These are phyloP conservation scores for Lasiodiplodia sp. DNA, from an alignment of 2,329 filamentous ascomycete genomes.

Conservation along the genomic window DNA sequence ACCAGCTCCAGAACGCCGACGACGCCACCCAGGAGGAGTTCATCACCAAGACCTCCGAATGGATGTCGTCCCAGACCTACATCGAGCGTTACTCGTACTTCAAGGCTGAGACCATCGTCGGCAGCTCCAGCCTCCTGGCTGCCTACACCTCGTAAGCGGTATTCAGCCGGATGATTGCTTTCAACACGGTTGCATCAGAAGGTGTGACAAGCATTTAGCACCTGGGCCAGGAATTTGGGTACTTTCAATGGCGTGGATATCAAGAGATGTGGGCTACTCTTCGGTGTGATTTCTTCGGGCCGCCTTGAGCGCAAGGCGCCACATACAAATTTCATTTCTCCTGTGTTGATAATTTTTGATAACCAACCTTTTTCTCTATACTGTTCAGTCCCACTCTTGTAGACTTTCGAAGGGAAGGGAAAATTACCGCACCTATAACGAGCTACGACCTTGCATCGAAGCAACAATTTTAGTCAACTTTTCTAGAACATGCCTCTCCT, in stretches of 20 bases:
- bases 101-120: slow-evolving; percentile 36
- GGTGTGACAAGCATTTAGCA: slow-evolving; percentile 21
- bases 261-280: slow-evolving; percentile 23
- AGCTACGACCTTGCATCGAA: slow-evolving; percentile 26
- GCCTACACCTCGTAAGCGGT: slow-evolving; percentile 26
- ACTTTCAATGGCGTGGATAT: slow-evolving; percentile 21
- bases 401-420: background rate
- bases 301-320: background rate
- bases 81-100: slow-evolving; percentile 52
- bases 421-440: slow-evolving; percentile 17
- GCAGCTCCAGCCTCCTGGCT: slow-evolving; percentile 20
- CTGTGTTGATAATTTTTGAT: slow-evolving; percentile 27
- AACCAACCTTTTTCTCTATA: slow-evolving; percentile 21
- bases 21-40: slow-evolving; percentile 55
- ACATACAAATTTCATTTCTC: slow-evolving; percentile 25
- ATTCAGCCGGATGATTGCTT: background rate
- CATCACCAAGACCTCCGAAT: slow-evolving; percentile 58
- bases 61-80: slow-evolving; percentile 47
- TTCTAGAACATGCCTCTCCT: background rate
- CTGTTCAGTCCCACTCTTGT: slow-evolving; percentile 3
- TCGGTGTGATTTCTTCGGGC: slow-evolving; percentile 22
- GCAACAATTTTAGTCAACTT: slow-evolving; percentile 14
- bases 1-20: slow-evolving; percentile 58
- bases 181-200: slow-evolving; percentile 14
- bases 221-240: slow-evolving; percentile 2